Evolutionary conservation across 768 basidiomycete species (phyloP).

Genomic region (Cystobasidium tubakii): DNA sequence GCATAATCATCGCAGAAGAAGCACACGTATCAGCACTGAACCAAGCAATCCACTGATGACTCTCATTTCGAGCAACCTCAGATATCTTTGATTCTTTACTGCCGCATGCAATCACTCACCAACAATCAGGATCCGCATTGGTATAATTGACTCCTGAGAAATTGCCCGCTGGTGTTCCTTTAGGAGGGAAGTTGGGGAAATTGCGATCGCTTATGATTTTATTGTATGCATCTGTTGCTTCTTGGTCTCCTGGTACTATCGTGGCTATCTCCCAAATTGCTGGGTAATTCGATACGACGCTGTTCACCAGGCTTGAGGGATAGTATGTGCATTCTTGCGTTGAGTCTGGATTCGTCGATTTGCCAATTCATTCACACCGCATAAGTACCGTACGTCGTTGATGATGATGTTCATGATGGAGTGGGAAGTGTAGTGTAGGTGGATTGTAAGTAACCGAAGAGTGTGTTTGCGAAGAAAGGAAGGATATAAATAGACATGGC

Average conservation of each 20-base stretch:
- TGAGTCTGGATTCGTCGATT: too few species aligned
- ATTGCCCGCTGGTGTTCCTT: constrained; percentile 48
- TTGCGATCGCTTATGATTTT: constrained; percentile 46
- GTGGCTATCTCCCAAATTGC: constrained; percentile 22
- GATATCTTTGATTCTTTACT: constrained; percentile 8
- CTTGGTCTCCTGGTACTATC: constrained; percentile 46
- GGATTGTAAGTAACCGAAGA: too few species aligned
- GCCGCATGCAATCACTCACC: constrained; percentile 47
- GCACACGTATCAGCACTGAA: background rate
- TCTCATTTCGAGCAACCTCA: too few species aligned
- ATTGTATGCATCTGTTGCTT: constrained; percentile 46
- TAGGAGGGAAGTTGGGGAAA: constrained; percentile 46
- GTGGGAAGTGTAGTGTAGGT: too few species aligned
- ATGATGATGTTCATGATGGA: too few species aligned
- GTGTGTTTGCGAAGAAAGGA: too few species aligned
- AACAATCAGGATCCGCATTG: constrained; percentile 49
- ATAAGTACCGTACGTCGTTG: too few species aligned
- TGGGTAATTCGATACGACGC: background rate
- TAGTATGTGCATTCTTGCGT: constrained; percentile 16
- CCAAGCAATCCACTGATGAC: too few species aligned
- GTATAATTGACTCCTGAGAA: constrained; percentile 46
- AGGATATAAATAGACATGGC: background rate
- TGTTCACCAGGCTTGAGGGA: background rate
- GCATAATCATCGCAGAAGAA: too few species aligned
- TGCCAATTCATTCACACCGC: too few species aligned